These are phyloP conservation scores for Groenewaldozyma sp. DNA, from an alignment of 1,139 yeast genomes.

Conservation along the genomic window DNA sequence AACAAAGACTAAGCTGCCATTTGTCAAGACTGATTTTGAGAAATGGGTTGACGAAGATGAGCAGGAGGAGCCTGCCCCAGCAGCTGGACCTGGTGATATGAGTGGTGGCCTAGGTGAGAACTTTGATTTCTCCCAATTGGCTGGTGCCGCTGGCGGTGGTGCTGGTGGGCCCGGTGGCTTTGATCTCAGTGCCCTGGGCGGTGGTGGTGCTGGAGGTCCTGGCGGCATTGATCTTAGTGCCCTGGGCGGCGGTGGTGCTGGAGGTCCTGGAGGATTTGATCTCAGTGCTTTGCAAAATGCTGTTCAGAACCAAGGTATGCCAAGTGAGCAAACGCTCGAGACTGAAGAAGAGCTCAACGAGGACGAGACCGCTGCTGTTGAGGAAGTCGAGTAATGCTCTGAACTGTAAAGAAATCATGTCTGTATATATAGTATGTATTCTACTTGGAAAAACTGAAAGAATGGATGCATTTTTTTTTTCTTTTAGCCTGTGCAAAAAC, in stretches of 20 bases:
- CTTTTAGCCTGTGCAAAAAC: background rate
- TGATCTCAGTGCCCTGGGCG: slow-evolving; percentile 11
- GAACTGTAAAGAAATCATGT: background rate
- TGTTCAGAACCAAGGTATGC: background rate
- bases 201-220: slow-evolving; percentile 10
- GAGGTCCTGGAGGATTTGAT: slow-evolving; percentile 13
- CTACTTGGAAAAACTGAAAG: background rate
- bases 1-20: slow-evolving; percentile 65
- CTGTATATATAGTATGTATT: background rate
- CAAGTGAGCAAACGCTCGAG: slow-evolving; percentile 11
- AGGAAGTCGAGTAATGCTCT: background rate
- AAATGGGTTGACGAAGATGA: slow-evolving; percentile 97
- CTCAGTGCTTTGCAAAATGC: background rate
- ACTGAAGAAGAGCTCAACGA: slow-evolving; percentile 18
- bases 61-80: slow-evolving; percentile 52
- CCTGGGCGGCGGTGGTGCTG: slow-evolving; percentile 25
- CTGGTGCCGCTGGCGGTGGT: slow-evolving; percentile 25
- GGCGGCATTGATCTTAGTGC: slow-evolving; percentile 21
- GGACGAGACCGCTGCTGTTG: slow-evolving; percentile 7
- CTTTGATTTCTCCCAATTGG: slow-evolving; percentile 23
- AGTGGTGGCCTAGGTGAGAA: slow-evolving; percentile 28
- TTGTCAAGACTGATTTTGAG: slow-evolving; percentile 89
- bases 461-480: background rate
- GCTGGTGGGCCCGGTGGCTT: slow-evolving; percentile 15
- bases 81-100: slow-evolving; percentile 29